Evolutionary conservation across 2,329 filamentous ascomycete genomes (phyloP), one percentile per base, ranked within the genome.

Genomic region (Fonsecaea pugnacius): DNA sequence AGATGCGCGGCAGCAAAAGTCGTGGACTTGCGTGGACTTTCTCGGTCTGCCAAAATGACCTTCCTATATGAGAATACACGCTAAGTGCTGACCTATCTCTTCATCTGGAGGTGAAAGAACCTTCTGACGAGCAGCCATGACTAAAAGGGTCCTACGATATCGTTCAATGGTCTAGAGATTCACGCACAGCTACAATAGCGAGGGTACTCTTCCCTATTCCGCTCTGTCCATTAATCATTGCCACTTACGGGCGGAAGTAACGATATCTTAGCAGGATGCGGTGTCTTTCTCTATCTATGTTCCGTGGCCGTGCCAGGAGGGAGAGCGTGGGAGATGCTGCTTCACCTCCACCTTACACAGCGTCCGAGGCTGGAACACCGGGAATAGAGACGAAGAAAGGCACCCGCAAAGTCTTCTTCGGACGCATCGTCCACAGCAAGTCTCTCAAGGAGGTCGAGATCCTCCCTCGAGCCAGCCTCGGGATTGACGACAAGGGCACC

Each of bases 401-500:
- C 10, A 3, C 7, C 21, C 35, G 38, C 46, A 40, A 32, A 32
- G 58, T 65, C 62, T 62, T 62, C 58, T 50, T 32, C 40, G 62
- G 62, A 2, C 62, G 62, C 62, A 65, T 65, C 32, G 55, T 65
- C 30, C 62, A 65, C 38, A 63, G 58, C 27, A 65, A 65, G 50
- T 65, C 62, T 1, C 50, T 65, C 16, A 62, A 38, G 35, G 40
- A 65, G 35, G 51, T 65, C 38, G 62, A 65, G 51, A 62, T 65
- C 30, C 30, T 65, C 12, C 58, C 35, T 4, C 16, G 32, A 24
- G 62, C 62, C 18, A 54, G 46, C 24, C 62, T 65, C 10, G 62
- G 62, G 2, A 21, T 65, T 53, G 58, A 59, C 58, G 48, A 36
- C 14, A 50, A 55, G 8, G 62, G 62, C 30, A 65, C 27, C 1